Percentiles rank a stretch among this genome's conserved stretches.
Conservation (phyloP, 192 early-diverging fungal species). For the Funneliformis mosseae region DNA sequence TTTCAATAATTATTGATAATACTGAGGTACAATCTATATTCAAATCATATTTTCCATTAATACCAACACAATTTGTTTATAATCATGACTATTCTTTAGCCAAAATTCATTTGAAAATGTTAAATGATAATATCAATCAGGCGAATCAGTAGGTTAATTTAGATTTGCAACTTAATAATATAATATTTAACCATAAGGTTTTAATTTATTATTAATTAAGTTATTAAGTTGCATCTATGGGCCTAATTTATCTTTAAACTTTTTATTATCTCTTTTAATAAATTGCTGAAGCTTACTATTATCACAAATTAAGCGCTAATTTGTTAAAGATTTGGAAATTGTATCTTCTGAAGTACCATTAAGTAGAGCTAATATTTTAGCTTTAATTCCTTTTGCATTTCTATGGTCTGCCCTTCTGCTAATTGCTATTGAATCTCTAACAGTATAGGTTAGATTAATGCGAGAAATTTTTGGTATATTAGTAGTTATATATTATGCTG, state of each 20-base stretch:
- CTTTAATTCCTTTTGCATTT: neutral
- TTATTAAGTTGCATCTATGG: neutral
- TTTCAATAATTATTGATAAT: neutral
- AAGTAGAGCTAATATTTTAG: neutral
- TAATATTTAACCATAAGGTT: conserved; percentile 7
- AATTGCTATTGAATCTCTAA: conserved; percentile 8
- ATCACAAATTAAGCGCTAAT: neutral
- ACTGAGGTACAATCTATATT: neutral
- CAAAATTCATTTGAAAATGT: conserved; percentile 22
- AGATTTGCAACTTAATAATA: neutral
- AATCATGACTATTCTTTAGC: neutral
- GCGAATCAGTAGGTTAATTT: neutral
- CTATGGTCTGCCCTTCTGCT: neutral
- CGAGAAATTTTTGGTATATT: too few species aligned
- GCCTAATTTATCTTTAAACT: conserved; percentile 5
- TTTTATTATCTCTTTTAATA: conserved; percentile 1
- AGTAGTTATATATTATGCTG: too few species aligned
- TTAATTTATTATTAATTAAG: conserved; percentile 7
- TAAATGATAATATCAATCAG: conserved; percentile 8
- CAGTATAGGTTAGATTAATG: too few species aligned
- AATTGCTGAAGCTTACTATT: neutral
- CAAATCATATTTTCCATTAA: conserved; percentile 10
- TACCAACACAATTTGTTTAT: too few species aligned
- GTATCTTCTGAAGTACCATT: neutral
- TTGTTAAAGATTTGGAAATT: neutral